These are phyloP conservation scores for Penicillium verhagenii DNA, from an alignment of 495 filamentous ascomycete genomes.

Conservation along the genomic window DNA sequence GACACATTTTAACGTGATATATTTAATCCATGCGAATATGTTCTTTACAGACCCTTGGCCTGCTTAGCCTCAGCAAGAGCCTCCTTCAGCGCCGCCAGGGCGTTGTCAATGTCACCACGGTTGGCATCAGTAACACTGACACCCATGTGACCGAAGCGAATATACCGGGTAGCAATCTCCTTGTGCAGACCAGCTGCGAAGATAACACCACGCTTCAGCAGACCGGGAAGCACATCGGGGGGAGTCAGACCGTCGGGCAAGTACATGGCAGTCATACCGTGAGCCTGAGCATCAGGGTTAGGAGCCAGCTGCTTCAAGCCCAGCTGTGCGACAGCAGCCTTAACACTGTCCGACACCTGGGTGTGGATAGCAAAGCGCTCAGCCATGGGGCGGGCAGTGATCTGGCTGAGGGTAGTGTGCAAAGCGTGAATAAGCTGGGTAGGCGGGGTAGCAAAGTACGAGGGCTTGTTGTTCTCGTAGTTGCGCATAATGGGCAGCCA, in stretches of 20 bases:
- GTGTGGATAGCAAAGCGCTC: constrained; percentile 80
- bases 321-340: constrained; percentile 72
- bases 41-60: constrained; percentile 44
- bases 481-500: constrained; percentile 99
- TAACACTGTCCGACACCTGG: constrained; percentile 74
- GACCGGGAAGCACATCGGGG: constrained; percentile 77
- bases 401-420: constrained; percentile 88
- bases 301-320: constrained; percentile 83
- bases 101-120: constrained; percentile 73
- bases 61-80: constrained; percentile 66
- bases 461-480: constrained; percentile 94
- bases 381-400: constrained; percentile 71
- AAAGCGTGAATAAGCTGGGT: constrained; percentile 93
- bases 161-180: constrained; percentile 69
- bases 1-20: background rate
- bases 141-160: constrained; percentile 92
- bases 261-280: constrained; percentile 97
- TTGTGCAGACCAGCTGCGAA: constrained; percentile 96
- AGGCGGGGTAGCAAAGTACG: constrained; percentile 95
- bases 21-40: constrained; percentile 6
- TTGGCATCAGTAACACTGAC: constrained; percentile 68
- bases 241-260: constrained; percentile 79
- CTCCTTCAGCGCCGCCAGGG: constrained; percentile 72
- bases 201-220: constrained; percentile 86
- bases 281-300: constrained; percentile 86